Evolutionary conservation across 768 basidiomycete genomes (phyloP).

Genomic region (Boletellus ananiceps): DNA sequence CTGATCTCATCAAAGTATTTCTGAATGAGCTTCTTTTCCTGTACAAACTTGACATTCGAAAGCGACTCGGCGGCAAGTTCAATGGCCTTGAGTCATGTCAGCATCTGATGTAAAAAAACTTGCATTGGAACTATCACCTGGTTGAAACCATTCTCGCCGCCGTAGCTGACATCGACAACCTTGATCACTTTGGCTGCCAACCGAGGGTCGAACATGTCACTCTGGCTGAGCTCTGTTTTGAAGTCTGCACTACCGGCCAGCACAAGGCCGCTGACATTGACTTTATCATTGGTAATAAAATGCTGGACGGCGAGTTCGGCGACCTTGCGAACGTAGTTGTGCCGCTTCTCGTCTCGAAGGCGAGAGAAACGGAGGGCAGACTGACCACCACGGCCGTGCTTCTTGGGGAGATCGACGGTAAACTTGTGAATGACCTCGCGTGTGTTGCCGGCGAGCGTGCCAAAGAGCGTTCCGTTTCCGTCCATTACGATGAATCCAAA

Average conservation of each 20-base stretch:
- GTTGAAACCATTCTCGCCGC: slow-evolving; percentile 98
- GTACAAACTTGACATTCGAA: slow-evolving; percentile 98
- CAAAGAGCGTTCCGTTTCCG: slow-evolving; percentile 95
- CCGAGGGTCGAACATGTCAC: slow-evolving; percentile 92
- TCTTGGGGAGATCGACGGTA: slow-evolving; percentile 98
- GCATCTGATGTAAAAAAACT: neutral
- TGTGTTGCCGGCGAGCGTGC: slow-evolving; percentile 93
- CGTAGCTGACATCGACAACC: slow-evolving; percentile 97
- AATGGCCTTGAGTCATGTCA: slow-evolving; percentile 61
- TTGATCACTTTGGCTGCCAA: slow-evolving; percentile 92
- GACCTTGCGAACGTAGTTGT: slow-evolving; percentile 99
- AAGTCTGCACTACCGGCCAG: slow-evolving; percentile 97
- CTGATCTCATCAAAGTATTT: slow-evolving; percentile 99
- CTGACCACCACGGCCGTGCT: slow-evolving; percentile 99
- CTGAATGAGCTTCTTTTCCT: slow-evolving; percentile 97
- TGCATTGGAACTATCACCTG: slow-evolving; percentile 51
- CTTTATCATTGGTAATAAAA: slow-evolving; percentile 96
- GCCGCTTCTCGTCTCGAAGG: slow-evolving; percentile 96
- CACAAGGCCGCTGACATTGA: slow-evolving; percentile 94
- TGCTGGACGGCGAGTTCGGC: slow-evolving; percentile 96
- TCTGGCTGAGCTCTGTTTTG: slow-evolving; percentile 95
- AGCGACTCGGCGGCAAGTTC: slow-evolving; percentile 95
- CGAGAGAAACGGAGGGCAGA: slow-evolving; percentile 99
- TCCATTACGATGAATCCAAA: slow-evolving; percentile 99
- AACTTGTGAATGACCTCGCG: slow-evolving; percentile 98